Conservation (phyloP, 495 filamentous ascomycete species). For the Xylaria telfairii region DNA sequence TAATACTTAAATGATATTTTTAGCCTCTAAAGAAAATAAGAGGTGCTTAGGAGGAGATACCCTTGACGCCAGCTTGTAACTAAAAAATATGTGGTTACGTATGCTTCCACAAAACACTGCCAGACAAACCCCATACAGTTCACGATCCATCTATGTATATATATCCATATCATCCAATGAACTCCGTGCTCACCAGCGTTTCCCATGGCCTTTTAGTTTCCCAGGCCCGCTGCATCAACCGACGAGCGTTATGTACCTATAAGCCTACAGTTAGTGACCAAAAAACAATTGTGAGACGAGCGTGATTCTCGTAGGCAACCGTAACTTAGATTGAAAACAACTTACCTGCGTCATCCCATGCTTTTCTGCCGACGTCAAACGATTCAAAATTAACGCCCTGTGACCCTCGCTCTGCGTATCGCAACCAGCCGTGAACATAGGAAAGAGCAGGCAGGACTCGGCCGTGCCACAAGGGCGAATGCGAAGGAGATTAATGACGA, state of each 20-base stretch:
- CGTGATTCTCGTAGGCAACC: background rate
- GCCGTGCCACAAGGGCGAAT: constrained; percentile 71
- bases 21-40: constrained; percentile 7
- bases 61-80: background rate
- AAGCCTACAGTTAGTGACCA: constrained; percentile 26
- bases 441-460: constrained; percentile 79
- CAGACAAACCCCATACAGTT: background rate
- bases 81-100: background rate
- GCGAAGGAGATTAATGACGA: constrained; percentile 65
- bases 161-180: constrained; percentile 56
- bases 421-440: constrained; percentile 85
- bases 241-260: constrained; percentile 63
- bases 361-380: constrained; percentile 73
- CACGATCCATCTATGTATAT: constrained; percentile 4
- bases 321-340: background rate
- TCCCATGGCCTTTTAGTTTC: constrained; percentile 67
- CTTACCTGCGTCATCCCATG: constrained; percentile 77
- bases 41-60: constrained; percentile 10
- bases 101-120: background rate
- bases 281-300: background rate
- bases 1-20: constrained; percentile 4
- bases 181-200: constrained; percentile 67
- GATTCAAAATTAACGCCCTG: constrained; percentile 65
- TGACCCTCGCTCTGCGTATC: constrained; percentile 65
- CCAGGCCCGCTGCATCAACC: constrained; percentile 73